These are phyloP conservation scores for Scedosporium apiospermum DNA, from an alignment of 2,329 filamentous ascomycete genomes.

Conservation along the genomic window DNA sequence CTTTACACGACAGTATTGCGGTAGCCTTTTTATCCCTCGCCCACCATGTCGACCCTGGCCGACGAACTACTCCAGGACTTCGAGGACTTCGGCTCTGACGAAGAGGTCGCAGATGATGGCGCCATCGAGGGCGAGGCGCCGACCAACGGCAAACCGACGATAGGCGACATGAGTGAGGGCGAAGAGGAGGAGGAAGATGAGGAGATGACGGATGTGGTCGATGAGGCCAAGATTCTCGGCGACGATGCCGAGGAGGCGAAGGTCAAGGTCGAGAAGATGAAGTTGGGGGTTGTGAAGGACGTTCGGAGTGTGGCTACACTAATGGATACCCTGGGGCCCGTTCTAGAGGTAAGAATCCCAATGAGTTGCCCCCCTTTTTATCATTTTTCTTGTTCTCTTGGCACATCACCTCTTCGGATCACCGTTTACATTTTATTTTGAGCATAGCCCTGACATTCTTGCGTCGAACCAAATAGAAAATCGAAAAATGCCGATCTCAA, in stretches of 20 bases:
- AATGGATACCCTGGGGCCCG: conserved; percentile 72
- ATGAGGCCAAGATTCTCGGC: conserved; percentile 30
- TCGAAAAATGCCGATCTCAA: conserved; percentile 63
- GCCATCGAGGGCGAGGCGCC: conserved; percentile 32
- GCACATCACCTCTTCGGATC: conserved; percentile 13
- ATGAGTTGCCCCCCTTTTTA: background rate
- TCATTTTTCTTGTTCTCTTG: background rate
- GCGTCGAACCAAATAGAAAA: conserved; percentile 56
- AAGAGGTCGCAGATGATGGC: conserved; percentile 47
- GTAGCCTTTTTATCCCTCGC: conserved; percentile 1
- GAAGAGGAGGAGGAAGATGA: conserved; percentile 53
- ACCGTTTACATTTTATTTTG: conserved; percentile 52
- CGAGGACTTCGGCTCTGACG: conserved; percentile 54
- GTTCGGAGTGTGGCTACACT: conserved; percentile 70
- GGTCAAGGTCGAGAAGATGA: conserved; percentile 74
- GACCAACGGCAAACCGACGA: conserved; percentile 30
- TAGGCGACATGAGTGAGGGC: conserved; percentile 51
- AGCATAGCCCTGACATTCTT: conserved; percentile 56
- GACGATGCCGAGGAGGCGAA: conserved; percentile 63
- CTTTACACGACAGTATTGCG: background rate
- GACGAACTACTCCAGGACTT: conserved; percentile 91
- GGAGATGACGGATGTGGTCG: conserved; percentile 38
- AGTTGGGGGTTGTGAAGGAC: conserved; percentile 62
- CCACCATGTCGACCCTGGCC: conserved; percentile 74
- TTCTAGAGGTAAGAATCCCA: conserved; percentile 63